Evolutionary conservation across 257 asterid genomes (phyloP).

Genomic region (Anisodus tanguticus): DNA sequence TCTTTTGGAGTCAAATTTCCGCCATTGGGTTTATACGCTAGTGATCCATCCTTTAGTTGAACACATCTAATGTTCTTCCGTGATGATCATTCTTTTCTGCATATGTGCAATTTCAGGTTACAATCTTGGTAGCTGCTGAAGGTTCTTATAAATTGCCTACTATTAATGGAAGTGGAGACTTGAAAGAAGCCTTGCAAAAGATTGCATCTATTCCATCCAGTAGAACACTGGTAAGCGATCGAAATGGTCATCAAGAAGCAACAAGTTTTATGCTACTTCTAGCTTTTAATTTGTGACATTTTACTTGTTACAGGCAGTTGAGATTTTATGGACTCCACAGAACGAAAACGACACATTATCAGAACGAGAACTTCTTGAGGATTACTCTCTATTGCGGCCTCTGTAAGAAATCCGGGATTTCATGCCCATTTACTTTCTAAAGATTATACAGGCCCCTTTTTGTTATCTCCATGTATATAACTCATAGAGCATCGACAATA

Average conservation of each 20-base stretch:
- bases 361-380: conserved; percentile 85
- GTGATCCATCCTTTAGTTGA: not conserved
- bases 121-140: conserved; percentile 90
- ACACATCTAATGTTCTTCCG: not conserved
- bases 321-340: conserved; percentile 97
- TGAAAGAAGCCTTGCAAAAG: conserved; percentile 90
- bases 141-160: conserved; percentile 77
- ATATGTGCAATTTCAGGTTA: conserved; percentile 53
- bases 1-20: not conserved
- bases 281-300: conserved; percentile 20
- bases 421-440: conserved; percentile 46
- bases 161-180: conserved; percentile 67
- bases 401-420: conserved; percentile 59
- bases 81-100: not conserved
- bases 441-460: conserved; percentile 20
- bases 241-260: not conserved
- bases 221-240: conserved; percentile 63
- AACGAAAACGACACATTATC: conserved; percentile 78
- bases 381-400: conserved; percentile 83
- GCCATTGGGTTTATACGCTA: not conserved
- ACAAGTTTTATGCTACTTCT: conserved; percentile 19
- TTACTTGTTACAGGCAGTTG: conserved; percentile 70
- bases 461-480: conserved; percentile 17
- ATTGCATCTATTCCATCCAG: conserved; percentile 83
- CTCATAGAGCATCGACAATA: conserved; percentile 10